Evolutionary conservation across 495 filamentous ascomycete species (phyloP).

Genomic region (Neurospora hispaniola): DNA sequence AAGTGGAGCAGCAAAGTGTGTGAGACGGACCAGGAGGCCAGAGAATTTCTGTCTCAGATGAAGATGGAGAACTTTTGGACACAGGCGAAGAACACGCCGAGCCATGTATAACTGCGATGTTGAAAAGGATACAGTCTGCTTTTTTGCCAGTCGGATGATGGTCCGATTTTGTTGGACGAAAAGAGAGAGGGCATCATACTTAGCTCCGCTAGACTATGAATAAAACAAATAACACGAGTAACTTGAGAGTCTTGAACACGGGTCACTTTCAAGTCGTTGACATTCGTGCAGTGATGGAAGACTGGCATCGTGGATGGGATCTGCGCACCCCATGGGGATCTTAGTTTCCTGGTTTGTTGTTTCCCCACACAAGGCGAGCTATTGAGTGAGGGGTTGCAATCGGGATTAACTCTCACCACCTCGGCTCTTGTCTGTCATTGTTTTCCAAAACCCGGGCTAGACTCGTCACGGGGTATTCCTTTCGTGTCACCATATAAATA

Average conservation of each 20-base stretch:
- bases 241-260: not conserved
- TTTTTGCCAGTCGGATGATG: not conserved
- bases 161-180: not conserved
- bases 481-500: not conserved
- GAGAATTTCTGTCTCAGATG: constrained; percentile 61
- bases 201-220: not conserved
- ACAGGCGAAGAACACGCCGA: constrained; percentile 56
- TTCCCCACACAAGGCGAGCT: not conserved
- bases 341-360: not conserved
- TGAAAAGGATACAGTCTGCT: not conserved
- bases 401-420: not conserved
- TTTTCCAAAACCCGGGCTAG: not conserved
- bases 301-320: not conserved
- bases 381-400: not conserved
- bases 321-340: not conserved
- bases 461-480: not conserved
- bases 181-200: not conserved
- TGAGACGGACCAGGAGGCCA: constrained; percentile 80
- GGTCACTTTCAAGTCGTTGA: not conserved
- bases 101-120: not conserved
- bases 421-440: not conserved
- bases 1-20: constrained; percentile 79
- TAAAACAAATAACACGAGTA: not conserved
- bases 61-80: constrained; percentile 97
- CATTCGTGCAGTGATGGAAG: not conserved